Percentiles rank a stretch among this genome's conserved stretches.
These are phyloP conservation scores for Aureobasidium uvarum DNA, from an alignment of 2,329 filamentous ascomycete genomes.

Conservation along the genomic window DNA sequence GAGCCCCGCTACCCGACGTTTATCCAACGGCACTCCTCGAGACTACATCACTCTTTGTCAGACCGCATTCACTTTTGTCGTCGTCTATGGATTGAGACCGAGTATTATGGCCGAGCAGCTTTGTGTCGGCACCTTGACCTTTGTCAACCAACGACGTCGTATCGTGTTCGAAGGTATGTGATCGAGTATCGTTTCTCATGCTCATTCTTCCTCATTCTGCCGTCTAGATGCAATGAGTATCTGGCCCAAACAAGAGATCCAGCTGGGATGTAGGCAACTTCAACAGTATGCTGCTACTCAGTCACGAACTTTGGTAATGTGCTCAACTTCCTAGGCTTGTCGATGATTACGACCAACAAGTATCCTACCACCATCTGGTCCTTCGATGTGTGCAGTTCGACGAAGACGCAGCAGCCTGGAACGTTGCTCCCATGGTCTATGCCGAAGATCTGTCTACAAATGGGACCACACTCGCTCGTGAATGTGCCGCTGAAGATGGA, in stretches of 20 bases:
- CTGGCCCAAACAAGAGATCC: slow-evolving; percentile 27
- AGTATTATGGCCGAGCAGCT: background rate
- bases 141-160: background rate
- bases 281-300: slow-evolving; percentile 21
- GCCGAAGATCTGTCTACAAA: slow-evolving; percentile 49
- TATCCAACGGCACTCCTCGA: background rate
- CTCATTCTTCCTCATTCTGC: background rate
- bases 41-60: background rate
- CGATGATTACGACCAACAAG: slow-evolving; percentile 36
- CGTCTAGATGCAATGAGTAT: slow-evolving; percentile 13
- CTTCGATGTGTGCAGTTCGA: slow-evolving; percentile 51
- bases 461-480: slow-evolving; percentile 41
- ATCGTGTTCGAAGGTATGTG: background rate
- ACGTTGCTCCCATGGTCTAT: slow-evolving; percentile 49
- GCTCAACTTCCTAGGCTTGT: slow-evolving; percentile 27
- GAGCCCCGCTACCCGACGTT: background rate
- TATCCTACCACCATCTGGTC: slow-evolving; percentile 49
- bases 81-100: background rate
- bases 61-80: too few relatives aligned
- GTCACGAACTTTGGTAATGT: background rate
- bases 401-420: slow-evolving; percentile 35
- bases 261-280: slow-evolving; percentile 36
- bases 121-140: background rate
- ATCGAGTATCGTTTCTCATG: background rate
- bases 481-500: slow-evolving; percentile 29